These are phyloP conservation scores for Sequoia sempervirens DNA, from an alignment of 75 land plant genomes.

Conservation along the genomic window DNA sequence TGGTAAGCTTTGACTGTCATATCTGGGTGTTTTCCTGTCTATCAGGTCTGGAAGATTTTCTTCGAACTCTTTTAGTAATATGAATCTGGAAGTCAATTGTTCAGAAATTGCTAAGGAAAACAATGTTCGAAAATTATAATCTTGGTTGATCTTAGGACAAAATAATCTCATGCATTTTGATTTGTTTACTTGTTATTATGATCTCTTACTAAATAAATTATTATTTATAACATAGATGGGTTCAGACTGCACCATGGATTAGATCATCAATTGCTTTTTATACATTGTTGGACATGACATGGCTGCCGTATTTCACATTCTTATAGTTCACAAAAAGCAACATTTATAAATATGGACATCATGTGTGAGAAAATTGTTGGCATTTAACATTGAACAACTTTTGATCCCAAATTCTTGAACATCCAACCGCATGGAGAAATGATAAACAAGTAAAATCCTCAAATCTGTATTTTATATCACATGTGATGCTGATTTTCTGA, in stretches of 20 bases:
- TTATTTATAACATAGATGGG: background rate
- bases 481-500: background rate
- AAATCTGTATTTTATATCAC: no score
- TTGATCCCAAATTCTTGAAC: background rate
- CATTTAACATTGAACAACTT: no score
- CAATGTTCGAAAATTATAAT: background rate
- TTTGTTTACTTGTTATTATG: no score
- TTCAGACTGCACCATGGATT: background rate
- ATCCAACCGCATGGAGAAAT: background rate
- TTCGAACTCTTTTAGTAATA: background rate
- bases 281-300: background rate
- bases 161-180: background rate
- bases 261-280: background rate
- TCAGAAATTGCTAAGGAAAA: background rate
- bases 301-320: background rate
- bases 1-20: conserved; percentile 46
- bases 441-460: background rate
- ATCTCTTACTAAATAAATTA: no score
- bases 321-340: background rate
- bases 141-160: background rate
- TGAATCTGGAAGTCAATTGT: background rate
- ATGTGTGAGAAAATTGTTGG: background rate
- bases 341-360: background rate
- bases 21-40: background rate
- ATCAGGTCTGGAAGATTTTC: background rate